Base-by-base conservation (phyloP, 83 land plant species). In the Isoetes engelmannii region DNA sequence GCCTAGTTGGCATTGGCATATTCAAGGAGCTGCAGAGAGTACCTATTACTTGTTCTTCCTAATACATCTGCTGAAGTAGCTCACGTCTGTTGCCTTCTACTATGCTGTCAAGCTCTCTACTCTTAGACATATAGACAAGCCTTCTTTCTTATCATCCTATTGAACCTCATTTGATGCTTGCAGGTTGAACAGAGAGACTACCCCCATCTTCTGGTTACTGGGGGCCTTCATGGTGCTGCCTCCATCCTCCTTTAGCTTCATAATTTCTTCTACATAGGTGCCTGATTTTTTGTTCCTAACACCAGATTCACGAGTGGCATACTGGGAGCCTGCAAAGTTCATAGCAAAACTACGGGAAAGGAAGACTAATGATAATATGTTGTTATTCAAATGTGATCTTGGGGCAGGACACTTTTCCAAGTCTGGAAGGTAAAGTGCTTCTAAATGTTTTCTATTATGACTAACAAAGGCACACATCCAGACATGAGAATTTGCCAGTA, bases 351-450 rank as follows among this genome's bases (percentile, higher is more conserved):
- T 95, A 70, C 81, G 99, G 68, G 97, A 83, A 28, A 67, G 69
- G 77, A 91, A 88, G 82, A 89, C 94, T 7, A 91, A 87, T 76
- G 71, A 83, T 19, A 95, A 95, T 71, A 4, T 83, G 3, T 83
- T 95, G 12, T 49, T 95, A 18, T 87, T 95, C 43, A 95, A 87
- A 66, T 89, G 97, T 82, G 97, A 95, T 47, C 63, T 95, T 69
- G 97, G 89, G 65, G 99, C 99, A 18, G 99, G 99, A 5, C 99
- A 95, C 72, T 95, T 76, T 74, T 95, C 99, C 48, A 95, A 90
- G 72, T 95, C 99, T 6, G 99, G 99, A 76, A 92, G 99, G 99
- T 95, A 79, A 59, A 28, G 37, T 28, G 37, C 37, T 0, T 28
- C 1, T 28, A 28, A 28, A 2, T 28, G 37, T 28, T 28, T 28